phyloP scores from a whole-genome alignment of 495 filamentous ascomycete genomes.

The Friedmanniomyces simplex region DNA sequence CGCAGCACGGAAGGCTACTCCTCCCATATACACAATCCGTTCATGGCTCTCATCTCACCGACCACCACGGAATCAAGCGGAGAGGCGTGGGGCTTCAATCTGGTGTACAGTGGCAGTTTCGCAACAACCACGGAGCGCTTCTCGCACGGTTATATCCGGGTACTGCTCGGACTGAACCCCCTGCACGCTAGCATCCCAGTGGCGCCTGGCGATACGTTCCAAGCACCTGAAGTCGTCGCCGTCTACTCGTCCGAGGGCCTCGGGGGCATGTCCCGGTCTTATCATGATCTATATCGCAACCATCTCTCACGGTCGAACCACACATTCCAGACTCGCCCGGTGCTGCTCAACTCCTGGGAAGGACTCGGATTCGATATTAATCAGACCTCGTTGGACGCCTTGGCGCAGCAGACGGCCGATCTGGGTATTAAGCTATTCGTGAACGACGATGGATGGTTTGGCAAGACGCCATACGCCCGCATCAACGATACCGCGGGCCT shows the following conservation, averaged over 20 bases:
- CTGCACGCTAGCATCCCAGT: conserved; percentile 39
- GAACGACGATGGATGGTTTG: conserved; percentile 51
- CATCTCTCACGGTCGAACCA: conserved; percentile 45
- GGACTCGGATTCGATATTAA: conserved; percentile 43
- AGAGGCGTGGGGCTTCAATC: conserved; percentile 45
- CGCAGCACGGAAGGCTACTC: conserved; percentile 43
- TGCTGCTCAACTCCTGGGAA: conserved; percentile 49
- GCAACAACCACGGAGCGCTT: conserved; percentile 42
- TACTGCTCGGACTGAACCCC: conserved; percentile 42
- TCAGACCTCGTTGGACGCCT: conserved; percentile 35
- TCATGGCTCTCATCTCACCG: conserved; percentile 40
- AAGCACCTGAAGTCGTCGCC: conserved; percentile 43
- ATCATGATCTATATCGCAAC: conserved; percentile 44
- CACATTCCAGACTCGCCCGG: conserved; percentile 38
- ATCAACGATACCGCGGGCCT: conserved; percentile 39
- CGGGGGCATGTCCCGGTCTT: conserved; percentile 43
- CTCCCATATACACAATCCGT: conserved; percentile 46
- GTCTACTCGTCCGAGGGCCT: conserved; percentile 43
- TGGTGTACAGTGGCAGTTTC: conserved; percentile 46
- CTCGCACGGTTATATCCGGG: conserved; percentile 44
- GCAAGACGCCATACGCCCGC: conserved; percentile 40
- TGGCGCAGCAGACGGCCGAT: conserved; percentile 41
- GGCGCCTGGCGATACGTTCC: conserved; percentile 39
- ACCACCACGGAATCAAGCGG: conserved; percentile 43
- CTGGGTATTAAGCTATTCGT: conserved; percentile 45